Conservation (phyloP, 2,329 filamentous ascomycete genomes). For the Exophiala oligosperma region DNA sequence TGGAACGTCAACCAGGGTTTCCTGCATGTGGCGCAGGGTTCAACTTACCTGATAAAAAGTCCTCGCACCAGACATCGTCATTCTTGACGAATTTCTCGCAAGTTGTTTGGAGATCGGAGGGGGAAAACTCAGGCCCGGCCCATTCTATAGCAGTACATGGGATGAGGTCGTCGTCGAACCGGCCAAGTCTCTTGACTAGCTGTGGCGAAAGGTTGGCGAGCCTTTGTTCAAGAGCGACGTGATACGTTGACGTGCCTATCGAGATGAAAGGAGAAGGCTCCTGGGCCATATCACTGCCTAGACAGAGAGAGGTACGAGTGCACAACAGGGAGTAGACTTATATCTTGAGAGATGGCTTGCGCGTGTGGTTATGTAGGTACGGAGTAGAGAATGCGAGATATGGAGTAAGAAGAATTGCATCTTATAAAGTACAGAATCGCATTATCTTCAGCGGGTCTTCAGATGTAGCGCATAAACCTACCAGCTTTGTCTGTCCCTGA, state of each 20-base stretch:
- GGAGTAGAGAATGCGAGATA: too few relatives aligned
- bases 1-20: background rate
- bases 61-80: constrained; percentile 24
- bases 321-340: background rate
- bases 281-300: constrained; percentile 13
- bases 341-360: too few relatives aligned
- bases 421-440: too few relatives aligned
- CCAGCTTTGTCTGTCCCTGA: background rate
- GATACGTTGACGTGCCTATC: constrained; percentile 16
- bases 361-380: too few relatives aligned
- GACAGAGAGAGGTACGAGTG: background rate
- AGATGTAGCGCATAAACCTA: too few relatives aligned
- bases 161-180: constrained; percentile 17
- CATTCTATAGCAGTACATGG: constrained; percentile 23
- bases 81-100: constrained; percentile 9
- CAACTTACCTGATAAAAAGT: constrained; percentile 18
- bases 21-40: too few relatives aligned
- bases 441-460: too few relatives aligned
- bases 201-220: constrained; percentile 31
- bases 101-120: constrained; percentile 14
- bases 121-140: constrained; percentile 12
- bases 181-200: constrained; percentile 5
- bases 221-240: constrained; percentile 6
- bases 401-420: too few relatives aligned
- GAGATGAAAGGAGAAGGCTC: constrained; percentile 3